These are phyloP conservation scores for Harrya chromipes DNA, from an alignment of 768 basidiomycete species.

Conservation along the genomic window DNA sequence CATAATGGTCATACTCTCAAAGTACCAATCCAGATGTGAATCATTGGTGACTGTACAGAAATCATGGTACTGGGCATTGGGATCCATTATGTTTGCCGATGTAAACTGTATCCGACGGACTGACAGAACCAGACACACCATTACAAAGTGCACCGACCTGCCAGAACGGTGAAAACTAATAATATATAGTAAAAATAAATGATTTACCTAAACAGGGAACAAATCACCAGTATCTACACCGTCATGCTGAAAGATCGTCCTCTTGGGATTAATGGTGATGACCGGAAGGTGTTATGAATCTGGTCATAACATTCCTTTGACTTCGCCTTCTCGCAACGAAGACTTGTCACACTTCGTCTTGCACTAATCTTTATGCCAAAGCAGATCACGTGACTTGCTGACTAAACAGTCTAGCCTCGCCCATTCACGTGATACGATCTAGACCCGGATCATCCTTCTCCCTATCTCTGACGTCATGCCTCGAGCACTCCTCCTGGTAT, in stretches of 20 bases:
- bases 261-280: slow-evolving; percentile 70
- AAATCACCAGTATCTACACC: slow-evolving; percentile 69
- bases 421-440: too few relatives aligned
- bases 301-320: too few relatives aligned
- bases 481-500: too few relatives aligned
- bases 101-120: slow-evolving; percentile 79
- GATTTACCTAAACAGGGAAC: slow-evolving; percentile 89
- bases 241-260: slow-evolving; percentile 79
- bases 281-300: too few relatives aligned
- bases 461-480: too few relatives aligned
- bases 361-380: too few relatives aligned
- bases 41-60: slow-evolving; percentile 89
- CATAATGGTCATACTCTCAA: slow-evolving; percentile 90
- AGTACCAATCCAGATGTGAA: slow-evolving; percentile 97
- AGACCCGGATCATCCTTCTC: too few relatives aligned
- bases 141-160: slow-evolving; percentile 92
- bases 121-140: slow-evolving; percentile 76
- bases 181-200: not conserved
- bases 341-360: too few relatives aligned
- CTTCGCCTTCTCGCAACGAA: too few relatives aligned
- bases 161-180: not conserved
- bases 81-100: slow-evolving; percentile 71
- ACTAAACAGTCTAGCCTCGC: too few relatives aligned
- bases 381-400: too few relatives aligned
- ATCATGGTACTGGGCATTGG: slow-evolving; percentile 87